Conservation (phyloP, 2,329 filamentous ascomycete genomes). For the Gnomoniopsis sp. region DNA sequence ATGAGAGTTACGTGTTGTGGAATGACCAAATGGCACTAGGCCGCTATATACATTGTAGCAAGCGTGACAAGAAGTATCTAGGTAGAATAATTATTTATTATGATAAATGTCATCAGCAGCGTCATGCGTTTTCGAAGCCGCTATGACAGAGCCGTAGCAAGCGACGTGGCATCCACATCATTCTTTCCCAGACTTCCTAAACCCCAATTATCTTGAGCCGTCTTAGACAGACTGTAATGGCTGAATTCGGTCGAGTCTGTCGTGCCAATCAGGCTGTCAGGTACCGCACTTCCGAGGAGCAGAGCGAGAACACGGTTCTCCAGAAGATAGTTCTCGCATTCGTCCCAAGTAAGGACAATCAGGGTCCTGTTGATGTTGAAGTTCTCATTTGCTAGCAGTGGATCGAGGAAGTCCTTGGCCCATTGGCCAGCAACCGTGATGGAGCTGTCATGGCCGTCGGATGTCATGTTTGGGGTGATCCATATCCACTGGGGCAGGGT, state of each 20-base stretch:
- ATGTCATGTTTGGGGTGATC: conserved; percentile 45
- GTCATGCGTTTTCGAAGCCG: neutral
- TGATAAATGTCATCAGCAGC: neutral
- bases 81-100: no score
- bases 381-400: conserved; percentile 25
- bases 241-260: conserved; percentile 23
- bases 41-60: no score
- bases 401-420: conserved; percentile 25
- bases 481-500: conserved; percentile 34
- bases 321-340: conserved; percentile 24
- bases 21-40: no score
- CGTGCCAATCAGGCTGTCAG: conserved; percentile 22
- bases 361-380: conserved; percentile 35
- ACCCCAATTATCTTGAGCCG: conserved; percentile 27
- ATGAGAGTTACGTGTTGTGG: no score
- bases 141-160: conserved; percentile 7
- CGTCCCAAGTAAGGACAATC: conserved; percentile 27
- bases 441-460: conserved; percentile 27
- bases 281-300: conserved; percentile 24
- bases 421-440: conserved; percentile 26
- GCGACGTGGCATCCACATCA: conserved; percentile 18
- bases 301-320: conserved; percentile 25
- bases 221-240: conserved; percentile 28
- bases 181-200: conserved; percentile 25
- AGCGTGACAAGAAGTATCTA: no score